Conservation (phyloP, 2,329 filamentous ascomycete genomes). For the Penicillium sp. region DNA sequence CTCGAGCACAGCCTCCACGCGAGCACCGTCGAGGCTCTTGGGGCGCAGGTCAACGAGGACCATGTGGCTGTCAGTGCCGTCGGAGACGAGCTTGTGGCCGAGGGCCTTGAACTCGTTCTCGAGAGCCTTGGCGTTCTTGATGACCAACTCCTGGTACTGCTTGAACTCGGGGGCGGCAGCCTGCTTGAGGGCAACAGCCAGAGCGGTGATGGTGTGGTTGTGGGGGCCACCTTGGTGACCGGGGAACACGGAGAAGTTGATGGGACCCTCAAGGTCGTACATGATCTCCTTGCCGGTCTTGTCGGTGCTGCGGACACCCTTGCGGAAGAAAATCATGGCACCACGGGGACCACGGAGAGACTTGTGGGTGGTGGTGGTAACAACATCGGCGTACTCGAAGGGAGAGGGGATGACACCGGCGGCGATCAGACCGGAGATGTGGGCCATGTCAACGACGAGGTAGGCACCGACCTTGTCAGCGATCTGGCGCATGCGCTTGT, state of each 20-base stretch:
- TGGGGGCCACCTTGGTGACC: slow-evolving; percentile 97
- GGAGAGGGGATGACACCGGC: slow-evolving; percentile 86
- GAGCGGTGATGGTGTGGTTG: slow-evolving; percentile 97
- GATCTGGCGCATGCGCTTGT: slow-evolving; percentile 83
- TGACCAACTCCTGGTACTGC: slow-evolving; percentile 82
- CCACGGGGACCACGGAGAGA: slow-evolving; percentile 89
- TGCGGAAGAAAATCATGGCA: slow-evolving; percentile 97
- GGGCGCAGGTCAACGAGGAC: slow-evolving; percentile 88
- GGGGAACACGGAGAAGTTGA: slow-evolving; percentile 95
- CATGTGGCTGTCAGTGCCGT: slow-evolving; percentile 95
- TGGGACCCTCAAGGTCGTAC: slow-evolving; percentile 87
- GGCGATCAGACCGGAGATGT: slow-evolving; percentile 90
- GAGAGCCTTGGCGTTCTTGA: slow-evolving; percentile 85
- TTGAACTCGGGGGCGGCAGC: slow-evolving; percentile 84
- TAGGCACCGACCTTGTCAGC: slow-evolving; percentile 89
- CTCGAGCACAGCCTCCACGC: slow-evolving; percentile 92
- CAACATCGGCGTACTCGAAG: slow-evolving; percentile 84
- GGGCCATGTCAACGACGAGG: slow-evolving; percentile 91
- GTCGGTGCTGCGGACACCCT: slow-evolving; percentile 76
- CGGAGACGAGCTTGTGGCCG: slow-evolving; percentile 83
- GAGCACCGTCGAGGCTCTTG: slow-evolving; percentile 78
- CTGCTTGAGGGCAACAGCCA: slow-evolving; percentile 92
- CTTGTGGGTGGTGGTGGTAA: slow-evolving; percentile 98
- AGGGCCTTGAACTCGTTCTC: slow-evolving; percentile 63
- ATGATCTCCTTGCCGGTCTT: slow-evolving; percentile 80